A percentile compares a stretch with the other conserved stretches of the same genome.
phyloP scores from a whole-genome alignment of 139 green algal genomes.

The Chlamydomonas sphaeroides region DNA sequence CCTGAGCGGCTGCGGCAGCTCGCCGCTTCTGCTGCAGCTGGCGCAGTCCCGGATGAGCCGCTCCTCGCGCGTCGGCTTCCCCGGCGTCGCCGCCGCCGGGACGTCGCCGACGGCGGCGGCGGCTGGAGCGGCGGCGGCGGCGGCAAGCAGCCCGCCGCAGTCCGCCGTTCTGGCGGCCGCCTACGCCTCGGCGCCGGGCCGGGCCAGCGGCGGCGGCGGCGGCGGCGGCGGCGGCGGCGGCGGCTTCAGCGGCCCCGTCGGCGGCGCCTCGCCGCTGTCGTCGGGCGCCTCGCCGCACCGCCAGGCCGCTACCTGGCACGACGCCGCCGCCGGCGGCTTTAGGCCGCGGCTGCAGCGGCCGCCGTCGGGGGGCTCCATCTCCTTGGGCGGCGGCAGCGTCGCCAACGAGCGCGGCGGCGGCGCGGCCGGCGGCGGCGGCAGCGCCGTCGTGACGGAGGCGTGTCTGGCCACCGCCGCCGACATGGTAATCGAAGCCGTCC shows the following conservation, averaged over 20 bases:
- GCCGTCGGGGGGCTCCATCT: constrained; percentile 12
- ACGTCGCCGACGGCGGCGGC: not conserved
- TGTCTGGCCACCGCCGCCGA: constrained; percentile 19
- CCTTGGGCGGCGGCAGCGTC: not conserved
- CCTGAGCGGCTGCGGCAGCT: constrained; percentile 1
- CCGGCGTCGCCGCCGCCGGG: not conserved
- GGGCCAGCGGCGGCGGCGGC: not conserved
- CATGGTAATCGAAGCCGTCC: constrained; percentile 1
- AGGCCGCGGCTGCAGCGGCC: not conserved
- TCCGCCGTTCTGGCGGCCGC: not conserved
- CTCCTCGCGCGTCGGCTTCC: not conserved
- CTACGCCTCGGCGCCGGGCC: not conserved
- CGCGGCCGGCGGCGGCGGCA: too few species aligned
- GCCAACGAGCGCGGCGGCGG: not conserved
- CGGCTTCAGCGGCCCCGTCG: not conserved
- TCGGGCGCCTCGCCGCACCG: not conserved
- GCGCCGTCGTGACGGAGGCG: not conserved
- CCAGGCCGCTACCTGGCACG: not conserved
- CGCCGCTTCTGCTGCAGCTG: constrained; percentile 13
- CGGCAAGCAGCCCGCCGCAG: not conserved
- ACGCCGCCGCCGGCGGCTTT: too few species aligned
- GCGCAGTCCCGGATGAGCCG: constrained; percentile 21
- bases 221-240: not conserved
- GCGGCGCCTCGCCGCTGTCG: not conserved
- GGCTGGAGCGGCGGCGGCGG: not conserved